Evolutionary conservation across 2,329 filamentous ascomycete genomes (phyloP).

Genomic region (Aspergillus japonicus): DNA sequence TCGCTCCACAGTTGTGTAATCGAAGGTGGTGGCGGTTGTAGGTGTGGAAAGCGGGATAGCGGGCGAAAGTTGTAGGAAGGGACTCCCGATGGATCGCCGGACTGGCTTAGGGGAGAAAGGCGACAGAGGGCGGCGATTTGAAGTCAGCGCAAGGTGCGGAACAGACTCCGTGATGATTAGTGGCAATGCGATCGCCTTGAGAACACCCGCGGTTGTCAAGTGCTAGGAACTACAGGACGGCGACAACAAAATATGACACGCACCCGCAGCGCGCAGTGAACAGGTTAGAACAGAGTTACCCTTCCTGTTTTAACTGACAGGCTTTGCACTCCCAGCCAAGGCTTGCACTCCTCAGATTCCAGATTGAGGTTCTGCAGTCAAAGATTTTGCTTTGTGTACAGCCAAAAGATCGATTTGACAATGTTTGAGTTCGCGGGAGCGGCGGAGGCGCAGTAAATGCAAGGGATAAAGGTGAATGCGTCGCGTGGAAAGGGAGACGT

Average conservation of each 20-base stretch:
- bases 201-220: constrained; percentile 16
- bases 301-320: constrained; percentile 19
- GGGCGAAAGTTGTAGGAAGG: constrained; percentile 20
- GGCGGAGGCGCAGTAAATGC: constrained; percentile 30
- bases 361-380: constrained; percentile 17
- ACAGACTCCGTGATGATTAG: constrained; percentile 11
- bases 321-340: constrained; percentile 13
- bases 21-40: constrained; percentile 22
- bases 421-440: constrained; percentile 22
- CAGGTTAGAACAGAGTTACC: constrained; percentile 29
- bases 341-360: neutral
- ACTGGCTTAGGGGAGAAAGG: constrained; percentile 10
- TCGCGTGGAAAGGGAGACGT: constrained; percentile 31
- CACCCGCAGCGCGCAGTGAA: constrained; percentile 25
- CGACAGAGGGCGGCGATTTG: constrained; percentile 7
- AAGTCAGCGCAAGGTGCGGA: constrained; percentile 9
- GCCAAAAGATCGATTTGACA: constrained; percentile 18
- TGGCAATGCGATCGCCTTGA: constrained; percentile 23
- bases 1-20: constrained; percentile 14
- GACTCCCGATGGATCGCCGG: constrained; percentile 15
- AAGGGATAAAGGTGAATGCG: constrained; percentile 31
- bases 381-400: constrained; percentile 11
- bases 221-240: constrained; percentile 5
- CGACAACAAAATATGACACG: constrained; percentile 20
- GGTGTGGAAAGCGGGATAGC: constrained; percentile 16